Percentiles rank a stretch among this genome's conserved stretches.
phyloP scores from a whole-genome alignment of 148 eudicot species.

The Nepenthes gracilis region DNA sequence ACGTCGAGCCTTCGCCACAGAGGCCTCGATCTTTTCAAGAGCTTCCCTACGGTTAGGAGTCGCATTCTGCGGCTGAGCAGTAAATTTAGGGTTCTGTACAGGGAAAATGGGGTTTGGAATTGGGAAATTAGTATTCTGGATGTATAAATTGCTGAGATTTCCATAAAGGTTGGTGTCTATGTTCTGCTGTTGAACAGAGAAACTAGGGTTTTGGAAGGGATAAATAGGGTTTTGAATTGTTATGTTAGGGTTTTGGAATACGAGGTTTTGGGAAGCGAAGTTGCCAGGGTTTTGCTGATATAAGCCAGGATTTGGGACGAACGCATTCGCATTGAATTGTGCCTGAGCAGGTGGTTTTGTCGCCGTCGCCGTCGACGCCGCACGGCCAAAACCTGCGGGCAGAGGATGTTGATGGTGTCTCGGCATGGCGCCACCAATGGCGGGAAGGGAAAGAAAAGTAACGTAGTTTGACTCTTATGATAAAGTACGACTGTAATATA shows the following conservation, averaged over 20 bases:
- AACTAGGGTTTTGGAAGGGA: constrained; percentile 12
- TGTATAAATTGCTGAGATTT: neutral
- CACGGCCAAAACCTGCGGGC: constrained; percentile 9
- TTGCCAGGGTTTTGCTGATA: constrained; percentile 1
- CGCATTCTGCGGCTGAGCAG: neutral
- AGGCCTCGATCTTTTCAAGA: constrained; percentile 32
- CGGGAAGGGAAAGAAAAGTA: neutral
- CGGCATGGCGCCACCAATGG: constrained; percentile 16
- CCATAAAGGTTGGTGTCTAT: too few relatives aligned
- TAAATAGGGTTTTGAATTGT: constrained; percentile 6
- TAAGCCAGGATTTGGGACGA: constrained; percentile 7
- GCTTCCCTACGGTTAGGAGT: constrained; percentile 1
- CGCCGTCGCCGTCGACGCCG: constrained; percentile 14
- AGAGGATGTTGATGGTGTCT: constrained; percentile 9
- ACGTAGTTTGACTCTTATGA: neutral
- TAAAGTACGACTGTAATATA: too few relatives aligned
- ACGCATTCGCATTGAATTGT: constrained; percentile 5
- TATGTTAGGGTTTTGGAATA: constrained; percentile 17
- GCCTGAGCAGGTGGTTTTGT: constrained; percentile 6
- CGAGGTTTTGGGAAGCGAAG: constrained; percentile 7
- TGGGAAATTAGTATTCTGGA: constrained; percentile 1
- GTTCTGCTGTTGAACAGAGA: neutral
- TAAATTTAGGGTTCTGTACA: constrained; percentile 13
- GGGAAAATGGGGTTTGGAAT: constrained; percentile 13
- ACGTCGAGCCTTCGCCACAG: constrained; percentile 22